Evolutionary conservation across 345 rosid genomes (phyloP).

Genomic region (Rhodamnia rubescens): DNA sequence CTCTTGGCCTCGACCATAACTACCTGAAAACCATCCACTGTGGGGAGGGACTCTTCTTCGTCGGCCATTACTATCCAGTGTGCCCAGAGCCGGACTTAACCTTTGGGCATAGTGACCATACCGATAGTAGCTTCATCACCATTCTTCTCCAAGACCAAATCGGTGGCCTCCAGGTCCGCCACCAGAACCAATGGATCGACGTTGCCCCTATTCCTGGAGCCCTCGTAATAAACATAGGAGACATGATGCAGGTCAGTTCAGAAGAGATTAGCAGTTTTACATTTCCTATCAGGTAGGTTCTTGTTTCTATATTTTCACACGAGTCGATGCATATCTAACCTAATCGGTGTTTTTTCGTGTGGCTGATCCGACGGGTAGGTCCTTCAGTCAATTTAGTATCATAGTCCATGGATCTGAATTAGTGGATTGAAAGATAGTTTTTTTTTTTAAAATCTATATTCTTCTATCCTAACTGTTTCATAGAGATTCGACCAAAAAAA

Average conservation of each 20-base stretch:
- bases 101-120: slow-evolving; percentile 15
- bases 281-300: neutral
- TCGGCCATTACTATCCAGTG: slow-evolving; percentile 27
- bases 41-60: slow-evolving; percentile 3
- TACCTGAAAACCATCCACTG: slow-evolving; percentile 13
- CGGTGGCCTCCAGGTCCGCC: slow-evolving; percentile 27
- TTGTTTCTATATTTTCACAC: neutral
- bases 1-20: slow-evolving; percentile 15
- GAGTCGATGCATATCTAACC: neutral
- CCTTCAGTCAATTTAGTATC: neutral
- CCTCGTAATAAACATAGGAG: slow-evolving; percentile 17
- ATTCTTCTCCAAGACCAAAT: slow-evolving; percentile 23
- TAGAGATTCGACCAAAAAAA: too few relatives aligned
- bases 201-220: slow-evolving; percentile 8
- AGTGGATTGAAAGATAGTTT: neutral
- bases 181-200: slow-evolving; percentile 16
- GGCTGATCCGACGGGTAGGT: neutral
- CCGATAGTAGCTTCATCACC: slow-evolving; percentile 15
- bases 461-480: neutral
- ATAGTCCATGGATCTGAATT: neutral
- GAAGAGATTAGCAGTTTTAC: neutral
- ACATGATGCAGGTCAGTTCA: slow-evolving; percentile 13
- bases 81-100: slow-evolving; percentile 33
- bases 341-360: neutral
- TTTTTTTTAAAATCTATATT: neutral